Evolutionary conservation across 495 filamentous ascomycete genomes (phyloP), one percentile per base, ranked within the genome.

Genomic region (Apodospora peruviana): DNA sequence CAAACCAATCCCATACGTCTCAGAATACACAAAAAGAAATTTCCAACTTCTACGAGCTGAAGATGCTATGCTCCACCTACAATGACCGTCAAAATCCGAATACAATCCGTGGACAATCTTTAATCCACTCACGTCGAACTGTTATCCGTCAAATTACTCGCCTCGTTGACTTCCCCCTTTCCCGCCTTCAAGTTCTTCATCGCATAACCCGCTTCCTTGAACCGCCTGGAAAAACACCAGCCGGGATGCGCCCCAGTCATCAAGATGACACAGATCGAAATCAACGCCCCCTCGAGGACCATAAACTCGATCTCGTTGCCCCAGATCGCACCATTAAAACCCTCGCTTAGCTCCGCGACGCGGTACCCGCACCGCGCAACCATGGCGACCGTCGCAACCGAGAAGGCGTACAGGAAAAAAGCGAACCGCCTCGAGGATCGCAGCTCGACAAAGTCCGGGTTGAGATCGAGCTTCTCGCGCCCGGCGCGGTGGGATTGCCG

Each of bases 351-450:
- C 69, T 87, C 83, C 4, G 74, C 78, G 23, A 82, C 76, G 44
- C 84, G 76, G 63, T 74, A 87, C 32, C 79, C 62, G 27, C 73
- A 80, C 1, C 84, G 76, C 37, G 77, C 71, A 59, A 83, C 73
- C 51, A 87, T 80, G 48, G 67, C 66, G 21, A 82, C 14, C 2
- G 78, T 77, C 12, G 81, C 73, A 4, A 75, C 16, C 0, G 62
- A 51, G 4, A 43, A 12, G 5, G 21, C 40, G 7, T 24, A 17
- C 22, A 43, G 17, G 23, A 43, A 43, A 8, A 19, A 5, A 19
- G 16, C 25, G 23, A 43, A 43, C 3, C 20, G 20, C 4, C 7
- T 22, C 23, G 40, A 14, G 5, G 3, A 5, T 5, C 18, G 10
- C 20, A 43, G 18, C 17, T 76, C 70, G 21, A 32, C 7, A 32